phyloP scores from a whole-genome alignment of 1,284 basidiomycete species.

The Erythrobasidium hasegawianum region DNA sequence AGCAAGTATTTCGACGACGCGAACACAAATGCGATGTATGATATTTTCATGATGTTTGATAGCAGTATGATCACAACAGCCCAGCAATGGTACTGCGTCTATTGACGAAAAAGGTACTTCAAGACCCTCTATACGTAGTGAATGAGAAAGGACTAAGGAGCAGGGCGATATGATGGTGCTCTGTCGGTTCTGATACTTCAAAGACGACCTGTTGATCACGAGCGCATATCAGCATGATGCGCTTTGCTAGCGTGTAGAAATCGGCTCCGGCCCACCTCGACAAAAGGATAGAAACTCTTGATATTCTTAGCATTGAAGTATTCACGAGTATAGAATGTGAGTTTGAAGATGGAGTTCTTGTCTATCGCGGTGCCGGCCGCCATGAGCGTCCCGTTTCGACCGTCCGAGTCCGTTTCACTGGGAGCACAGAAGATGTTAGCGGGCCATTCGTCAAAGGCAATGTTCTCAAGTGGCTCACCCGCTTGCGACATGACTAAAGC shows the following conservation, averaged over 20 bases:
- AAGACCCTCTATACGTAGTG: slow-evolving; percentile 76
- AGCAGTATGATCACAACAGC: too few species aligned
- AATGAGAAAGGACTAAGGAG: slow-evolving; percentile 87
- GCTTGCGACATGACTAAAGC: slow-evolving; percentile 43
- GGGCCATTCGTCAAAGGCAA: too few species aligned
- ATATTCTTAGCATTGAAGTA: slow-evolving; percentile 44
- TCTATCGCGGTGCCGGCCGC: slow-evolving; percentile 37
- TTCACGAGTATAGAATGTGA: slow-evolving; percentile 46
- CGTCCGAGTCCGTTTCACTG: slow-evolving; percentile 46
- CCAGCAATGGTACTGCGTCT: too few species aligned
- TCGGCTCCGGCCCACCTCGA: slow-evolving; percentile 44
- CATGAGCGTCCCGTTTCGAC: slow-evolving; percentile 43
- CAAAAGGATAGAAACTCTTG: slow-evolving; percentile 46
- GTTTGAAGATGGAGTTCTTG: slow-evolving; percentile 45
- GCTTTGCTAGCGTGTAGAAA: too few species aligned
- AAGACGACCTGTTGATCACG: slow-evolving; percentile 42
- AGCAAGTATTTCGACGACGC: too few species aligned
- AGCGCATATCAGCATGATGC: not conserved
- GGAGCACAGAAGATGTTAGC: too few species aligned
- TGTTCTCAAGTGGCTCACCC: too few species aligned
- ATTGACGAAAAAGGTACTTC: not conserved
- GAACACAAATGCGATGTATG: too few species aligned
- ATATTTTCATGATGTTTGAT: too few species aligned
- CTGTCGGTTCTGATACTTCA: slow-evolving; percentile 44
- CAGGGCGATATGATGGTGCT: slow-evolving; percentile 63